Percentiles rank a stretch among this genome's conserved stretches.
Evolutionary conservation across 2,329 filamentous ascomycete species (phyloP).

Genomic region (Ophiostoma quercus): DNA sequence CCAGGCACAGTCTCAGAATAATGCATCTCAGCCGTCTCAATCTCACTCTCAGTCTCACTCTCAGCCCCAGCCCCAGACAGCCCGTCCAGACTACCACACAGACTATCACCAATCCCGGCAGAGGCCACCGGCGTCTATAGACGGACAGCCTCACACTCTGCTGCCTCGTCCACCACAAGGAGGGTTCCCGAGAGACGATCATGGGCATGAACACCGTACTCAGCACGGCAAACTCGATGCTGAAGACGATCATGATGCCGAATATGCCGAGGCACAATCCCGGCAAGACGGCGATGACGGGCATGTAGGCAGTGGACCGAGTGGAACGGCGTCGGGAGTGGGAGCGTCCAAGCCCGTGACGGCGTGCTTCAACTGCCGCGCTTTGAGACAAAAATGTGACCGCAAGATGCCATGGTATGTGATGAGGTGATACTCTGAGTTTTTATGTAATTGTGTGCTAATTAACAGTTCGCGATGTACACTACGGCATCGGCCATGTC

Average conservation of each 20-base stretch:
- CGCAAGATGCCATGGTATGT: slow-evolving; percentile 27
- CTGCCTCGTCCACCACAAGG: neutral
- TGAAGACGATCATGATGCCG: neutral
- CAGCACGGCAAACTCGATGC: neutral
- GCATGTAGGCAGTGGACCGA: neutral
- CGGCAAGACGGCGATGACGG: neutral
- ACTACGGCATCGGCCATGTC: slow-evolving; percentile 24
- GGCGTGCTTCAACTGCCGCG: slow-evolving; percentile 28
- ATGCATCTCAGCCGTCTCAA: neutral
- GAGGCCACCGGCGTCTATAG: neutral
- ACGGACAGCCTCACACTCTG: neutral
- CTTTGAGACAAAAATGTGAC: slow-evolving; percentile 26
- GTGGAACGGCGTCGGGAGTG: neutral
- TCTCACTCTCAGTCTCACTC: neutral
- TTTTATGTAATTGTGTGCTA: neutral
- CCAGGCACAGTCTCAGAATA: neutral
- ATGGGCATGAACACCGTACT: neutral
- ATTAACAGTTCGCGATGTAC: slow-evolving; percentile 23
- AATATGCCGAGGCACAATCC: neutral
- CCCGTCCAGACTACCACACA: neutral
- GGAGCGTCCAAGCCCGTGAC: slow-evolving; percentile 24
- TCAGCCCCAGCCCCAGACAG: neutral
- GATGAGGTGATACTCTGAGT: neutral
- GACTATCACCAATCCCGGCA: neutral
- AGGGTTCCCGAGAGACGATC: neutral